These are phyloP conservation scores for Candida albicans DNA, from an alignment of 1,139 yeast genomes.

Conservation along the genomic window DNA sequence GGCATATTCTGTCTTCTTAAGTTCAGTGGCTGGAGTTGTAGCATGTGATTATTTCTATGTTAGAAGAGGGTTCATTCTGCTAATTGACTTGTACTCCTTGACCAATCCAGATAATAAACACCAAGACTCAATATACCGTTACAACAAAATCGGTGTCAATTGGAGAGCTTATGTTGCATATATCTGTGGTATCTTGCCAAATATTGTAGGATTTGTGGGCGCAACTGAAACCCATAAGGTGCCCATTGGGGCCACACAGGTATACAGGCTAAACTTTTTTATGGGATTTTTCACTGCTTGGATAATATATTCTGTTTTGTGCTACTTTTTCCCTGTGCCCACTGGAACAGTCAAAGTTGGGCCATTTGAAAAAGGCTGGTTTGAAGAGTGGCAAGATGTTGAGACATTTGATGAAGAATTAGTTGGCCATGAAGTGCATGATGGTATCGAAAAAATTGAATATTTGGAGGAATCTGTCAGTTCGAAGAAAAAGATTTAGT, in stretches of 20 bases:
- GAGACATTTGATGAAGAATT: constrained; percentile 59
- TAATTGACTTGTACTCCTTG: constrained; percentile 61
- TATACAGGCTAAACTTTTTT: constrained; percentile 73
- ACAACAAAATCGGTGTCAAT: constrained; percentile 62
- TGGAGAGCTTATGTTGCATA: constrained; percentile 82
- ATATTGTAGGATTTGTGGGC: constrained; percentile 87
- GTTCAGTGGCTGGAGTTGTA: constrained; percentile 84
- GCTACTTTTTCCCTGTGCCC: constrained; percentile 56
- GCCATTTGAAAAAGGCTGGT: constrained; percentile 61
- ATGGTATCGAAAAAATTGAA: constrained; percentile 18
- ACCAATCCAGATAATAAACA: constrained; percentile 34
- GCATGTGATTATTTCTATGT: constrained; percentile 75
- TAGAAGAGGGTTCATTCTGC: constrained; percentile 67
- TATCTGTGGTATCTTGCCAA: constrained; percentile 73
- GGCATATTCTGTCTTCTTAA: constrained; percentile 83
- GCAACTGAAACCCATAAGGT: constrained; percentile 64
- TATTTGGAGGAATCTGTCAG: background rate
- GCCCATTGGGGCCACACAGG: constrained; percentile 75
- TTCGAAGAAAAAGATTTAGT: background rate
- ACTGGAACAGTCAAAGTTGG: constrained; percentile 53
- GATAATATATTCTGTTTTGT: constrained; percentile 48
- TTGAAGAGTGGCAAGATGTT: constrained; percentile 59
- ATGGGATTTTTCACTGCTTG: constrained; percentile 68
- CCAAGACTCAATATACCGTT: constrained; percentile 52
- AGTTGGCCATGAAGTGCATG: constrained; percentile 32